Base-by-base conservation (phyloP, 208 protist genomes). In the Herpetomonas samuelpessoai region DNA sequence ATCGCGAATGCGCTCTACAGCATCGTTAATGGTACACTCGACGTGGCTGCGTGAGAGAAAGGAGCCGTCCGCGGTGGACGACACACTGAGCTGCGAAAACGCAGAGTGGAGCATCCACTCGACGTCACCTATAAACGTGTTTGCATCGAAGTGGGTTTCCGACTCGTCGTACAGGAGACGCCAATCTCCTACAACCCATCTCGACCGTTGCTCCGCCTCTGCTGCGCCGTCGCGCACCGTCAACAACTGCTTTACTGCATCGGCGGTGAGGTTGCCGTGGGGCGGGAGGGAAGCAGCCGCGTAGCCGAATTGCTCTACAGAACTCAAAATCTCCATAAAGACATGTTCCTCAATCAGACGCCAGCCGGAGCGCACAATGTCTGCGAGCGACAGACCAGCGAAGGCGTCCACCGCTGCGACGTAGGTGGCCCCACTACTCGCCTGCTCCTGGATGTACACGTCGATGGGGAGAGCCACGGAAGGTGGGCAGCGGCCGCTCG, bases 141-240 rank as follows among this genome's bases (percentile, higher is more conserved):
- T 52, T 10, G 52, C 45, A 10, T 76, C 58, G 19, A 68, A 79
- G 2, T n/a, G 18, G 7, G 12, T 35, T 3, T 56, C 47, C 21
- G 6, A 57, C 28, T 74, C 62, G 25, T 81, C 72, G 29, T 56
- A 57, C 2, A 79, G 39, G 21, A 94, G 65, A 41, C 76, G 47
- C 88, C 87, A 94, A 65, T 94, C 87, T n/a, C 79, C 74, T 39
- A 94, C 75, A 6, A 90, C 88, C 88, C 88, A 94, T 14, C 88
- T 72, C 12, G 84, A 89, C 2, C 55, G 53, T 51, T 81, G 65
- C 38, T 67, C 54, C 6, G 61, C 55, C 64, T 94, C 88, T 1
- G 79, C 78, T 25, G 78, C 76, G 46, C 81, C 83, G 39, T 86
- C 68, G 22, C 88, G 83, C 45, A 84, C 75, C 26, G 64, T 78